Evolutionary conservation across 2,329 filamentous ascomycete species (phyloP).

Genomic region (Meredithiella fracta): DNA sequence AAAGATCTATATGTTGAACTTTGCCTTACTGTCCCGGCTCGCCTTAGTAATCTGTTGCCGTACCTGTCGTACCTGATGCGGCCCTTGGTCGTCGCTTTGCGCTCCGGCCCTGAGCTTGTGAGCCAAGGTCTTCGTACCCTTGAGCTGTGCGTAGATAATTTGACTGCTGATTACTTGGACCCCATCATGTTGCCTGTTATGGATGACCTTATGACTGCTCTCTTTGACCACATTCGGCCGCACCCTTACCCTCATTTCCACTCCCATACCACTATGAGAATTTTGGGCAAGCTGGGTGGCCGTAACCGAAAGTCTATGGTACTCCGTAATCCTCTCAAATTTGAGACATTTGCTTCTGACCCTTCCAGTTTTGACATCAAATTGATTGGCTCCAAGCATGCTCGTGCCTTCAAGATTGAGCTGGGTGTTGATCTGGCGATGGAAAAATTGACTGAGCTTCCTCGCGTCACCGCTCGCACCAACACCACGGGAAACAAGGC

Average conservation of each 20-base stretch:
- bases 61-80: conserved; percentile 96
- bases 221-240: conserved; percentile 89
- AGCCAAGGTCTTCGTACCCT: conserved; percentile 85
- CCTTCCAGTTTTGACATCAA: conserved; percentile 73
- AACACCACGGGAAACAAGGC: conserved; percentile 24
- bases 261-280: conserved; percentile 92
- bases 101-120: conserved; percentile 82
- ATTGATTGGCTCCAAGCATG: conserved; percentile 75
- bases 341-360: conserved; percentile 76
- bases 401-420: conserved; percentile 71
- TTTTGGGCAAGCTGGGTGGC: conserved; percentile 88
- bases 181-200: conserved; percentile 99
- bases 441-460: conserved; percentile 66
- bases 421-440: conserved; percentile 82
- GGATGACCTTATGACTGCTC: conserved; percentile 91
- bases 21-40: conserved; percentile 85
- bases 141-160: conserved; percentile 92
- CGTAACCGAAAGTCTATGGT: conserved; percentile 93
- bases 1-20: conserved; percentile 94
- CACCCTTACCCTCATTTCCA: conserved; percentile 95
- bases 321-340: conserved; percentile 68
- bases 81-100: conserved; percentile 84
- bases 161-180: conserved; percentile 93
- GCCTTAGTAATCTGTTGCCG: conserved; percentile 83
- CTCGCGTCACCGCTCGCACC: conserved; percentile 36